phyloP scores from a whole-genome alignment of 345 rosid genomes.

The Hibiscus syriacus region DNA sequence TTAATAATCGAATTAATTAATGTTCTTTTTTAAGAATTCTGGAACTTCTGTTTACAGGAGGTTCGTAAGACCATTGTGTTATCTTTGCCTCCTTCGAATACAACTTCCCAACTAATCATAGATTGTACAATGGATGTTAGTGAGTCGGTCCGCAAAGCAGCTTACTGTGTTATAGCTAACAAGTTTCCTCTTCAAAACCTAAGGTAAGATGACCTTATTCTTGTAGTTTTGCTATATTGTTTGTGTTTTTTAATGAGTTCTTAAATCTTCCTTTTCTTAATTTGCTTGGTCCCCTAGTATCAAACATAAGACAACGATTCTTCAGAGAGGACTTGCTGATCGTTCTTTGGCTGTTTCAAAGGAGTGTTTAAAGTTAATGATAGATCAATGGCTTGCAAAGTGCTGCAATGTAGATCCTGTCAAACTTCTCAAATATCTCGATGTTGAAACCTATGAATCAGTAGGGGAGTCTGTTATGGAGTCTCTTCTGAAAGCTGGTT shows the following conservation, averaged over 20 bases:
- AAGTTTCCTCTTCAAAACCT: slow-evolving; percentile 95
- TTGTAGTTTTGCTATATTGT: neutral
- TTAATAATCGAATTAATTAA: neutral
- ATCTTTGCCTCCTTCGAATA: slow-evolving; percentile 74
- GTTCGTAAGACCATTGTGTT: slow-evolving; percentile 83
- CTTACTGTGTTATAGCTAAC: slow-evolving; percentile 69
- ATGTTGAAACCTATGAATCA: slow-evolving; percentile 84
- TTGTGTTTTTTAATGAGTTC: neutral
- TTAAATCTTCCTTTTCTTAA: neutral
- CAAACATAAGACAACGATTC: slow-evolving; percentile 76
- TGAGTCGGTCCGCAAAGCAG: slow-evolving; percentile 78
- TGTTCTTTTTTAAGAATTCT: neutral
- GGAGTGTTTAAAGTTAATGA: slow-evolving; percentile 83
- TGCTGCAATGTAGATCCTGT: slow-evolving; percentile 70
- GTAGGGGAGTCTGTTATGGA: slow-evolving; percentile 81
- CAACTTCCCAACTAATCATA: slow-evolving; percentile 61
- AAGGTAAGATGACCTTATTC: slow-evolving; percentile 40
- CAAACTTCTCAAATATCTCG: slow-evolving; percentile 81
- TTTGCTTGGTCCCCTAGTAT: slow-evolving; percentile 39
- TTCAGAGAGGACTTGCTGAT: slow-evolving; percentile 87
- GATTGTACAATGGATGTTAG: slow-evolving; percentile 79
- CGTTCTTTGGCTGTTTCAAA: slow-evolving; percentile 70
- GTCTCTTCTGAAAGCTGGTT: slow-evolving; percentile 56
- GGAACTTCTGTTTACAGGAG: slow-evolving; percentile 39
- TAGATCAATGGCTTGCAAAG: slow-evolving; percentile 72